Base-by-base conservation (phyloP, 768 basidiomycete species). In the Tricholoma bakamatsutake region DNA sequence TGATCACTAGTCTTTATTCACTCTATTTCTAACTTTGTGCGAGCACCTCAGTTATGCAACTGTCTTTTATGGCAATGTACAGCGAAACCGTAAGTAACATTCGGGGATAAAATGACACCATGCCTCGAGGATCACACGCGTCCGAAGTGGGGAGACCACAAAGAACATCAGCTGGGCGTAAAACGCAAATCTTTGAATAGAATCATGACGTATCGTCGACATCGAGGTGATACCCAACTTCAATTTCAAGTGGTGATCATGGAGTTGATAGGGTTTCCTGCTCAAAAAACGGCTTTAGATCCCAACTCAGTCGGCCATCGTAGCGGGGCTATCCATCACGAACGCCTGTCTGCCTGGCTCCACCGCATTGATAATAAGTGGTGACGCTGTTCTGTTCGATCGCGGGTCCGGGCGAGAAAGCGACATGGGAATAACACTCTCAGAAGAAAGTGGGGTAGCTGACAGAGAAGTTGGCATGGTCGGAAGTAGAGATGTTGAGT, bases 321-420 rank as follows among this genome's bases (percentile, higher is more conserved):
- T 73, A 18, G 63, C 65, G 15, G 75, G 73, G 62, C 75, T 78
- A 15, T 76, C 75, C 53, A 70, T 64, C n/a, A 76, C 54, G 37
- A 69, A 65, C 5, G 57, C 52, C 54, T 71, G 68, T n/a, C 62
- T 59, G 28, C 61, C 66, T 40, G 66, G 63, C 52, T 70, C 69
- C 53, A 66, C 57, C 1, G 66, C 64, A 59, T 73, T 68, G 31
- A 73, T 57, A 47, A 73, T 66, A 31, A 73, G 57, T 5, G 66
- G 61, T 13, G 69, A 67, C 5, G 68, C 57, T 6, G 30, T n/a
- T 50, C 59, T 67, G 33, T 50, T 58, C n/a, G 46, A 50, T 31
- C 53, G 51, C 50, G 40, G 50, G 12, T 56, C 15, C 35, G 55
- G 42, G 15, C 62, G 63, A 47, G 57, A 55, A 18, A 57, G 49